Evolutionary conservation across 306 rosid species (phyloP).

Genomic region (Canavalia ensiformis): DNA sequence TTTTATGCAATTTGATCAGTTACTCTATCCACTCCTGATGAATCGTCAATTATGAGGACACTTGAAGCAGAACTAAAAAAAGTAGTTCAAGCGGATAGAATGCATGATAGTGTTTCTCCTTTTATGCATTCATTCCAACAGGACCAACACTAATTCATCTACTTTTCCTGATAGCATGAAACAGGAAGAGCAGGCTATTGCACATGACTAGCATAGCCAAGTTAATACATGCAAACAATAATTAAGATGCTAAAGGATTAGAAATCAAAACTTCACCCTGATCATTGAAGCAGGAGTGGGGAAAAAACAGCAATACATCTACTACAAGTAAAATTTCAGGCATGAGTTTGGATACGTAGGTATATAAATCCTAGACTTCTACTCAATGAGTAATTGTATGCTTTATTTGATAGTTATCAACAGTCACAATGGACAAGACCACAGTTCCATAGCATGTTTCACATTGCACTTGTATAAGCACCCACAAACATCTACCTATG

Average conservation of each 20-base stretch:
- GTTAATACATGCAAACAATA: constrained; percentile 7
- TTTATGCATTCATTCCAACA: constrained; percentile 20
- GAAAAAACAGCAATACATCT: not conserved
- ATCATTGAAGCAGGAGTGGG: not conserved
- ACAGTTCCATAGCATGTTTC: constrained; percentile 22
- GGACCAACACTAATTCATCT: not conserved
- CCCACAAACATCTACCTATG: not conserved
- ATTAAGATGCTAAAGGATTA: not conserved
- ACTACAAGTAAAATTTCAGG: constrained; percentile 15
- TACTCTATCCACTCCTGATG: constrained; percentile 36
- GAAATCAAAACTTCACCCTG: constrained; percentile 9
- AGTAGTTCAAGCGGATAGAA: constrained; percentile 5
- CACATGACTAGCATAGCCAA: constrained; percentile 20
- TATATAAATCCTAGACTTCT: not conserved
- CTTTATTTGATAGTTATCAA: constrained; percentile 36
- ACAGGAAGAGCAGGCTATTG: constrained; percentile 24
- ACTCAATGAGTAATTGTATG: constrained; percentile 16
- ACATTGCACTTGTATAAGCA: constrained; percentile 4
- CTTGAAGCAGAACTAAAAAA: constrained; percentile 15
- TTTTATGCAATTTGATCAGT: constrained; percentile 22
- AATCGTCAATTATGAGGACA: not conserved
- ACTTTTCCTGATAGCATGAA: constrained; percentile 11
- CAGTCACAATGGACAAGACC: not conserved
- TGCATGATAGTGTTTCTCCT: constrained; percentile 32
- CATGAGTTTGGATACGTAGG: constrained; percentile 29